phyloP scores from a whole-genome alignment of 2,329 filamentous ascomycete species.

The Phoma sp. region DNA sequence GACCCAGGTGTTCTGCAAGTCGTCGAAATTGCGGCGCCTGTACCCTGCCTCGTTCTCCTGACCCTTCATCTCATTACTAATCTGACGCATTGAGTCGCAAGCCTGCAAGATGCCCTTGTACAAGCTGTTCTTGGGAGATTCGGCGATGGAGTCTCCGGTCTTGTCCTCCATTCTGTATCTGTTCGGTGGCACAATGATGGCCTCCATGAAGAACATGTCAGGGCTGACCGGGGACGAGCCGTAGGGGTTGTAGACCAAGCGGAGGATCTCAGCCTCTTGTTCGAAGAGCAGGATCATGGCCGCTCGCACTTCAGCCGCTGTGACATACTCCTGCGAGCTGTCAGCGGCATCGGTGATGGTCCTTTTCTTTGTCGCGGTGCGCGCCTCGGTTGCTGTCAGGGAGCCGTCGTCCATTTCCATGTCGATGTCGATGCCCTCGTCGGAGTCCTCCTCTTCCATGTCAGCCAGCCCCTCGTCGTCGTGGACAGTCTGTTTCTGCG shows the following conservation, averaged over 20 bases:
- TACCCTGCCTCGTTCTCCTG: conserved; percentile 48
- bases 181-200: conserved; percentile 88
- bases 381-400: conserved; percentile 56
- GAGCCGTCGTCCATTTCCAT: conserved; percentile 54
- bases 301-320: conserved; percentile 80
- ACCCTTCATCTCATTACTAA: conserved; percentile 71
- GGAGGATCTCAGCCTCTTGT: conserved; percentile 82
- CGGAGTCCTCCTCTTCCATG: conserved; percentile 55
- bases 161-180: conserved; percentile 86
- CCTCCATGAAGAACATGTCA: conserved; percentile 94
- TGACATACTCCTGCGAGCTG: conserved; percentile 73
- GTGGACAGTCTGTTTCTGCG: conserved; percentile 53
- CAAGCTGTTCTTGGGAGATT: conserved; percentile 84
- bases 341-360: conserved; percentile 40
- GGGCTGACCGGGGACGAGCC: conserved; percentile 67
- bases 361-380: conserved; percentile 49
- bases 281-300: conserved; percentile 80
- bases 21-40: conserved; percentile 68
- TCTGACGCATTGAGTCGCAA: conserved; percentile 74
- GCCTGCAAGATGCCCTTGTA: conserved; percentile 84
- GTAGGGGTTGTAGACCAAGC: conserved; percentile 82
- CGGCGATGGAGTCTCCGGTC: conserved; percentile 81
- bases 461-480: conserved; percentile 75
- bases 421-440: conserved; percentile 46
- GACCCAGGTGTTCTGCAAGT: conserved; percentile 82